Evolutionary conservation across 108 stramenopile species (phyloP), one percentile per base, ranked within the genome.

Genomic region (Fragilariopsis cylindrus): DNA sequence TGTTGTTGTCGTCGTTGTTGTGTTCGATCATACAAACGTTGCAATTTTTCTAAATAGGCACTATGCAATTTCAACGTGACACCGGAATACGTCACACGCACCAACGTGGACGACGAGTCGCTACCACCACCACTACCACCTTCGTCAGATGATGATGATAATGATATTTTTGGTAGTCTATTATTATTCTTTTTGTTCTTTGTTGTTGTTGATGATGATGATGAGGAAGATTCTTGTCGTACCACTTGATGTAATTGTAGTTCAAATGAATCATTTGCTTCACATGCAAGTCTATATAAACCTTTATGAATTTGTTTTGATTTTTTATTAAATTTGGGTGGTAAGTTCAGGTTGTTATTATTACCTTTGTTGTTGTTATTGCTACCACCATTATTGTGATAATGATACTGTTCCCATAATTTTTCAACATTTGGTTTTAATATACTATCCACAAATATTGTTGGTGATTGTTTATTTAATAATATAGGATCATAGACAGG

Each of bases 31-130:
- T 80, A 90, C 48, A 93, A 57, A 18, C 60, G 49, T 62, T 87
- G 75, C 53, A 93, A 70, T 72, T 93, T 93, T 58, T 81, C 74
- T 58, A 77, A 74, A 72, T 93, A 89, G 13, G 69, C 56, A n/a
- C 76, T 71, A 65, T 90, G 87, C 39, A 93, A 76, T 60, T 73
- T 75, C 40, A 93, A 73, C 6, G 85, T 82, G 5, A 89, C 68
- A 6, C 92, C 92, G n/a, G 80, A 74, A 76, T 72, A 84, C 4
- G 83, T 73, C 41, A 90, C 76, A 57, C 58, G 48, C 12, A 55
- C 54, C 44, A 63, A 60, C 44, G 54, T 47, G 0, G 62, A 5
- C 3, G 62, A 45, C 11, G 43, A 63, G 49, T 84, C 58, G 1
- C 71, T 74, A 43, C 65, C 67, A 18, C 64, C 15, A 53, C 52